Base-by-base conservation (phyloP, 805 yeast genomes). In the Metschnikowia bowlesiae region DNA sequence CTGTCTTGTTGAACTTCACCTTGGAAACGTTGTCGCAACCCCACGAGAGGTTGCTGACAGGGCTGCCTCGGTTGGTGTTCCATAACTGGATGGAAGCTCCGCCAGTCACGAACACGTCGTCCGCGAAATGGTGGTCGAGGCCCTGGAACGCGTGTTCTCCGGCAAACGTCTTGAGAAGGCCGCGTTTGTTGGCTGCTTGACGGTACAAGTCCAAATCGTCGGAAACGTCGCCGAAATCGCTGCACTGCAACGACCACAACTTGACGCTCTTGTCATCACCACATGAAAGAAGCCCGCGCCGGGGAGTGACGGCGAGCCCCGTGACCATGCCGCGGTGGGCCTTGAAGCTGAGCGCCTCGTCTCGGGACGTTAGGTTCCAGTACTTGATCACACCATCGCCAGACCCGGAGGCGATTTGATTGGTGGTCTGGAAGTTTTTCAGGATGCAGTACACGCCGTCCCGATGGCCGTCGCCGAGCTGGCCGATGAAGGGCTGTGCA, bases 401-500 rank as follows among this genome's bases (percentile, higher is more conserved):
- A 7, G 94, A 84, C 8, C 97, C 97, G 8, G 94, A 82, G 2
- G 97, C 97, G 30, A 92, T 69, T 62, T 83, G 84, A 61, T 83
- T 87, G 46, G 90, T 75, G 41, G 80, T 73, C 40, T 78, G 69
- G 63, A 82, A 82, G 67, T 91, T 87, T 66, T 85, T 87, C 6
- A 97, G 96, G 43, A 94, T 79, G 14, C 84, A 74, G 67, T 94
- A 92, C 11, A 94, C 89, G 51, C 97, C 98, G 65, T 94, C 99
- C 50, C 92, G 74, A 64, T 95, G 99, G 8, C 99, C 99, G 53
- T 81, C 79, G 3, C 99, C 99, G 35, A 94, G 70, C 64, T 94
- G 98, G 0, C 96, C 97, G 18, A 95, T 77, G 68, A 94, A 94
- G 2, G 99, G 99, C 63, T 91, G 91, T 0, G 99, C 98, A 78